Conservation (phyloP, 2,329 filamentous ascomycete genomes). For the Myriosclerotinia duriaeana region DNA sequence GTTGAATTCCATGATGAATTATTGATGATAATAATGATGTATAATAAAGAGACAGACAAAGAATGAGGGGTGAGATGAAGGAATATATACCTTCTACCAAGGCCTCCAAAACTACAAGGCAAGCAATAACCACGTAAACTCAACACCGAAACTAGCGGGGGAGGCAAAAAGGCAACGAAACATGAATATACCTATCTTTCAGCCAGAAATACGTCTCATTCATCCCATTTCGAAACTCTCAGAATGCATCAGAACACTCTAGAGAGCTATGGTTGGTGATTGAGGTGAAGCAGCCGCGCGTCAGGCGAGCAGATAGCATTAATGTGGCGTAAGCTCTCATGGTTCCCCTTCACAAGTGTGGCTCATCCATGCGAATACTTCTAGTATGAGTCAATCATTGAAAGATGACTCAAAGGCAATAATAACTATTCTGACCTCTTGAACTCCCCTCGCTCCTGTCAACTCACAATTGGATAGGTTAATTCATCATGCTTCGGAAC, state of each 20-base stretch:
- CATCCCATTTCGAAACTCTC: not conserved
- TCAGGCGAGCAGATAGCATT: not conserved
- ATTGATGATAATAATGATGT: slow-evolving; percentile 24
- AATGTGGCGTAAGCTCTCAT: slow-evolving; percentile 15
- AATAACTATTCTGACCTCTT: not conserved
- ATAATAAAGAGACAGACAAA: not conserved
- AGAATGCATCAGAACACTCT: slow-evolving; percentile 10
- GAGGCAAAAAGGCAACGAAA: slow-evolving; percentile 17
- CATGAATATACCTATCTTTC: slow-evolving; percentile 8
- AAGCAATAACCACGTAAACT: slow-evolving; percentile 17
- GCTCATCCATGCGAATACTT: not conserved
- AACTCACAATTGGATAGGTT: not conserved
- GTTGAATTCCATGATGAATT: slow-evolving; percentile 37
- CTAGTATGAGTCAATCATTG: not conserved
- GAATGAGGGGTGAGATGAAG: not conserved
- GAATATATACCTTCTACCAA: slow-evolving; percentile 19
- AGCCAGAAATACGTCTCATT: slow-evolving; percentile 6
- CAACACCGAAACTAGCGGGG: slow-evolving; percentile 8
- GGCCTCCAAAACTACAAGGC: slow-evolving; percentile 9
- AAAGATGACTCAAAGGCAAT: slow-evolving; percentile 13
- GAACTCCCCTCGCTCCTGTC: not conserved
- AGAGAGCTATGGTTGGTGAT: slow-evolving; percentile 18
- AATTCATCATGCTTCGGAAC: not conserved
- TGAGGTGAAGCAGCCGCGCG: slow-evolving; percentile 18
- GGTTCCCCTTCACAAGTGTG: slow-evolving; percentile 2